Conservation (phyloP, 2,329 filamentous ascomycete species). For the Xylogone sp. region DNA sequence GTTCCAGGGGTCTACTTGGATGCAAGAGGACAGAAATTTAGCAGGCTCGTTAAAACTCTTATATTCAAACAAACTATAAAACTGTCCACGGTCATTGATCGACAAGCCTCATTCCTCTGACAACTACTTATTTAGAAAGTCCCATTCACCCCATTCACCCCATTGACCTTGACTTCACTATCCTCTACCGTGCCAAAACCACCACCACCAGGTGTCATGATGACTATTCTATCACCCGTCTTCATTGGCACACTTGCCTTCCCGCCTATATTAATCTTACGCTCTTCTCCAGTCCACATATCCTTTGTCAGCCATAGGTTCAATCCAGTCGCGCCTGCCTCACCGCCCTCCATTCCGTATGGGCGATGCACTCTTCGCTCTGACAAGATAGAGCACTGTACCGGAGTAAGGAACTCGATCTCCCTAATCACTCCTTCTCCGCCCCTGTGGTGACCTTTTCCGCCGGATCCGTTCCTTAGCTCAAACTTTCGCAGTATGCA, state of each 20-base stretch:
- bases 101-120: too few species aligned
- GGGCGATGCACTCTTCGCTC: constrained; percentile 73
- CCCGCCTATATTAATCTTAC: constrained; percentile 18
- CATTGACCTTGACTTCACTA: too few species aligned
- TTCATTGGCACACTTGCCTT: constrained; percentile 19
- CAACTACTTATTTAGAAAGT: too few species aligned
- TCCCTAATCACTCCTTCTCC: constrained; percentile 73
- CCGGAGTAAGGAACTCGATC: constrained; percentile 72
- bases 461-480: constrained; percentile 57
- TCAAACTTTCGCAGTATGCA: constrained; percentile 67
- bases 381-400: constrained; percentile 74
- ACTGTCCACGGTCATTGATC: too few species aligned
- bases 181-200: too few species aligned
- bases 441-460: constrained; percentile 59
- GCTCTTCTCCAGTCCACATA: constrained; percentile 2
- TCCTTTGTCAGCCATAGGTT: constrained; percentile 69
- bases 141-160: too few species aligned
- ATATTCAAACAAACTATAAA: too few species aligned
- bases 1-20: too few species aligned
- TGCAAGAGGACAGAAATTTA: too few species aligned
- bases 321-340: constrained; percentile 69
- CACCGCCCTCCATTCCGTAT: constrained; percentile 78
- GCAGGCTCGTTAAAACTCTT: too few species aligned
- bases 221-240: constrained; percentile 19
- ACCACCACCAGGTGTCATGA: too few species aligned